phyloP scores from a whole-genome alignment of 345 rosid genomes.

The Ailanthus altissimus region DNA sequence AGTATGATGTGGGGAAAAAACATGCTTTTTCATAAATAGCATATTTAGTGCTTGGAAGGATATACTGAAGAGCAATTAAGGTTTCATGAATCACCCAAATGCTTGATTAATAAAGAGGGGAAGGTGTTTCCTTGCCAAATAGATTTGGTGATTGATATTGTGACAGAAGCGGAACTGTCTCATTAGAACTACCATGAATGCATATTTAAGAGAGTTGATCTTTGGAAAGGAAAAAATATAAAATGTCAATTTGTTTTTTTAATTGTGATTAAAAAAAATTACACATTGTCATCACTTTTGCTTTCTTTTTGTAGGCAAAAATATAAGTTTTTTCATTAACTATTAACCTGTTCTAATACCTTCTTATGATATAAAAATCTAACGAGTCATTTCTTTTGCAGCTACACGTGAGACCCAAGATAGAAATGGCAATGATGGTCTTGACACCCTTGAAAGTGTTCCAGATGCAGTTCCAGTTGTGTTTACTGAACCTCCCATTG shows the following conservation, averaged over 20 bases:
- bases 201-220: neutral
- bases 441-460: slow-evolving; percentile 83
- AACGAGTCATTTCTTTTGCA: slow-evolving; percentile 33
- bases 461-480: slow-evolving; percentile 93
- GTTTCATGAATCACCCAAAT: neutral
- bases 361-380: slow-evolving; percentile 4
- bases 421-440: slow-evolving; percentile 55
- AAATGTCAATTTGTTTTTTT: neutral
- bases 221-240: neutral
- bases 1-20: neutral
- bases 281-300: neutral
- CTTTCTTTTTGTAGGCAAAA: neutral
- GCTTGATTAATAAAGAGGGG: neutral
- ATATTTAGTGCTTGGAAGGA: neutral
- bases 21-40: neutral
- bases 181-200: neutral
- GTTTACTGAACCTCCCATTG: slow-evolving; percentile 84
- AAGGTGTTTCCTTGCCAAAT: neutral
- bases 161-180: neutral
- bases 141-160: neutral
- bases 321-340: neutral
- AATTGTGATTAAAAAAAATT: neutral
- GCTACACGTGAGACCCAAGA: slow-evolving; percentile 55
- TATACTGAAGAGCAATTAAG: neutral
- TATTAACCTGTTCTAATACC: neutral